phyloP scores from a whole-genome alignment of 441 rosid genomes.

The Mallotus japonicus region DNA sequence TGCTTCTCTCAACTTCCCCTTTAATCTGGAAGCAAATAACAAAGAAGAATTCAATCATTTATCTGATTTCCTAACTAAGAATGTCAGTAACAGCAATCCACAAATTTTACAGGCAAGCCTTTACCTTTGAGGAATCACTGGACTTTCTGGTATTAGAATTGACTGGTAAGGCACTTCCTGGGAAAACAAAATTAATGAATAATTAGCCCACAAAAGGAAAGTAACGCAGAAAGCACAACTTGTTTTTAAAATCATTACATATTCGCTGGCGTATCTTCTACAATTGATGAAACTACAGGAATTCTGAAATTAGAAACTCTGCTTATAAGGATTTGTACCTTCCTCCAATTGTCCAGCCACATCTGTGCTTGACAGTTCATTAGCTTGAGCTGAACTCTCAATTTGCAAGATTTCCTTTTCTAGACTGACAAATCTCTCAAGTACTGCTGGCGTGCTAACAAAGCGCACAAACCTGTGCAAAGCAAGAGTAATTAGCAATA shows the following conservation, averaged over 20 bases:
- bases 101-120: not conserved
- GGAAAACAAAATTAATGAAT: slow-evolving; percentile 7
- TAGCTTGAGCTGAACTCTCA: slow-evolving; percentile 57
- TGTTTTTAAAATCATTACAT: not conserved
- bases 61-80: slow-evolving; percentile 16
- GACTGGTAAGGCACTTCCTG: slow-evolving; percentile 34
- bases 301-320: slow-evolving; percentile 2
- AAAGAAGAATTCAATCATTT: slow-evolving; percentile 14
- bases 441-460: slow-evolving; percentile 80
- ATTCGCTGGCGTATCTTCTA: not conserved
- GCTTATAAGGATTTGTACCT: slow-evolving; percentile 35
- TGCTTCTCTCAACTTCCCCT: slow-evolving; percentile 36
- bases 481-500: not conserved
- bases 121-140: slow-evolving; percentile 52
- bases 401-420: slow-evolving; percentile 81
- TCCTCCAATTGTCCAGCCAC: slow-evolving; percentile 34
- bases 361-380: slow-evolving; percentile 38
- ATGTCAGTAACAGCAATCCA: not conserved
- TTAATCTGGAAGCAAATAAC: slow-evolving; percentile 31
- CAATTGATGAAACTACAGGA: slow-evolving; percentile 1
- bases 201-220: not conserved
- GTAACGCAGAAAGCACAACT: not conserved
- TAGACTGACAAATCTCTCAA: slow-evolving; percentile 68
- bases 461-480: slow-evolving; percentile 72
- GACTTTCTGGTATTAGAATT: slow-evolving; percentile 37